These are phyloP conservation scores for Syzygium oleosum DNA, from an alignment of 345 rosid genomes.

Conservation along the genomic window DNA sequence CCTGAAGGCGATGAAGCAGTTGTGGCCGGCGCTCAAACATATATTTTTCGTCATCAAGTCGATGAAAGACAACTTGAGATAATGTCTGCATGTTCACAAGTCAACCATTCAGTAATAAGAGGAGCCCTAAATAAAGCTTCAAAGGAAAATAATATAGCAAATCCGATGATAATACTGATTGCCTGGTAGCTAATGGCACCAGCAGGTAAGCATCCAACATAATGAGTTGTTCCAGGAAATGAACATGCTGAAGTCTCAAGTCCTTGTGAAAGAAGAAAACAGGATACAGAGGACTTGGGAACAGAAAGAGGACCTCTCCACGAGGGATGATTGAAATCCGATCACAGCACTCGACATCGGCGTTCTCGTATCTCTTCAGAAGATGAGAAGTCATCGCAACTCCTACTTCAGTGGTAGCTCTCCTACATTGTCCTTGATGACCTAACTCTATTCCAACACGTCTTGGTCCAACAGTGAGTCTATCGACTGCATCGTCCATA, in stretches of 20 bases:
- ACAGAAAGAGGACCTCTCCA: constrained; percentile 56
- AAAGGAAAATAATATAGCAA: not conserved
- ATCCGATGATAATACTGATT: not conserved
- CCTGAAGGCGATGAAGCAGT: constrained; percentile 91
- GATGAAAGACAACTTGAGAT: constrained; percentile 76
- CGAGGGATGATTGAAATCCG: constrained; percentile 87
- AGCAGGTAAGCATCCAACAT: not conserved
- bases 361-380: constrained; percentile 64
- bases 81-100: constrained; percentile 36
- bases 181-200: not conserved
- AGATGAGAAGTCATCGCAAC: constrained; percentile 85
- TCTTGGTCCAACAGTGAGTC: constrained; percentile 93
- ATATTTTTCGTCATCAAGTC: constrained; percentile 84
- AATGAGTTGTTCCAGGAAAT: not conserved
- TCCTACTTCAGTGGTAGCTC: constrained; percentile 93
- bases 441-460: constrained; percentile 69
- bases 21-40: constrained; percentile 89
- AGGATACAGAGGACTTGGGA: constrained; percentile 7
- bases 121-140: not conserved
- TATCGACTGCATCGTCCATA: constrained; percentile 87
- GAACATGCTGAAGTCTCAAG: not conserved
- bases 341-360: constrained; percentile 74
- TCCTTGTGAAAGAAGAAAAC: not conserved
- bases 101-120: not conserved
- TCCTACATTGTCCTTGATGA: constrained; percentile 82